A percentile compares a stretch with the other conserved stretches of the same genome.
Evolutionary conservation across 2,329 filamentous ascomycete genomes (phyloP).

Genomic region (Fusarium brevicatenulatum): DNA sequence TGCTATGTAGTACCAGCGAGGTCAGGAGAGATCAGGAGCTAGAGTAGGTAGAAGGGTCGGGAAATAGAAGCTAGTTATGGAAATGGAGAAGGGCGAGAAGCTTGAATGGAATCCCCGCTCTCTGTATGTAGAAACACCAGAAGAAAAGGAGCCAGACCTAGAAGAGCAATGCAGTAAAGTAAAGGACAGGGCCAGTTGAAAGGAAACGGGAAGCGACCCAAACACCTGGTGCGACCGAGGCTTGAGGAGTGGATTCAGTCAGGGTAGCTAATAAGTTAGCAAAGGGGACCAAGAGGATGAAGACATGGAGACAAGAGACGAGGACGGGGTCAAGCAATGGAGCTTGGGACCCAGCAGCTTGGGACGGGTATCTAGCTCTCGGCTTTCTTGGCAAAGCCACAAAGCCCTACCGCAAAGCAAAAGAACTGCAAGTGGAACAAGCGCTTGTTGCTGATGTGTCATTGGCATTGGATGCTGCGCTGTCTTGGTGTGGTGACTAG

Average conservation of each 20-base stretch:
- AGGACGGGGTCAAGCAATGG: not conserved
- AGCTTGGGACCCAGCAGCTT: conserved; percentile 42
- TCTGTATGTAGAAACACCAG: conserved; percentile 29
- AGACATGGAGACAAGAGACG: not conserved
- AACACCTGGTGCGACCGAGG: conserved; percentile 34
- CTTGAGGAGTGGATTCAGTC: conserved; percentile 31
- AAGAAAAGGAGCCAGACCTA: conserved; percentile 18
- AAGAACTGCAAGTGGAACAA: conserved; percentile 18
- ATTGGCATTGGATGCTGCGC: conserved; percentile 23
- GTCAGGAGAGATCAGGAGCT: conserved; percentile 7
- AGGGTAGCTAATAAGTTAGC: not conserved
- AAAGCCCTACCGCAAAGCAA: conserved; percentile 35
- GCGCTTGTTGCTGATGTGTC: conserved; percentile 20
- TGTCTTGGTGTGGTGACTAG: conserved; percentile 15
- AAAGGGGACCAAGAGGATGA: conserved; percentile 14
- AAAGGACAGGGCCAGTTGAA: conserved; percentile 1
- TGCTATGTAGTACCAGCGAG: not conserved
- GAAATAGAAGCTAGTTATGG: conserved; percentile 35
- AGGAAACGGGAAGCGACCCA: conserved; percentile 26
- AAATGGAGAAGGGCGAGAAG: conserved; percentile 38
- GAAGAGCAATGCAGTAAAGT: not conserved
- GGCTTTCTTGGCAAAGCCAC: conserved; percentile 36
- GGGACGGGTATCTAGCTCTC: conserved; percentile 47
- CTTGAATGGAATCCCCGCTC: conserved; percentile 35
- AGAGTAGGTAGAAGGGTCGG: conserved; percentile 9